Base-by-base conservation (phyloP, 2,329 filamentous ascomycete species). In the Triangularia setosa region DNA sequence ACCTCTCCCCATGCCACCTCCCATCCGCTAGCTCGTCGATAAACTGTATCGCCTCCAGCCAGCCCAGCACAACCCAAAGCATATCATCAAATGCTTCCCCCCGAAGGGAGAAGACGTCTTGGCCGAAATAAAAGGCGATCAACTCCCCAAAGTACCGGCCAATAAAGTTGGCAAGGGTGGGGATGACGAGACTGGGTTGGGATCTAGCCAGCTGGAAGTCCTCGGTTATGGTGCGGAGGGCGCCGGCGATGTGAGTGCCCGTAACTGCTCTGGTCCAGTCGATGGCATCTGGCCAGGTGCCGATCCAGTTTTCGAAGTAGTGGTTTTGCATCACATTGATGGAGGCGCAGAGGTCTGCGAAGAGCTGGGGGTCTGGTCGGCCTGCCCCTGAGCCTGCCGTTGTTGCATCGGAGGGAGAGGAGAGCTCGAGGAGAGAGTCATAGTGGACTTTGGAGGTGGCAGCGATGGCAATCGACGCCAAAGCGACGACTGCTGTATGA, bases 261-360 rank as follows among this genome's bases (percentile, higher is more conserved):
- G 92, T 81, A 8, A 97, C 92, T 3, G 94, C 93, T 18, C 88
- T 89, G 0, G 94, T 98, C 94, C 94, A 98, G 79, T 97, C 94
- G 72, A 96, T 97, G 30, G 91, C 85, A 1, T 83, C 82, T 0
- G 93, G 92, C 92, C 93, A 98, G 25, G 87, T 92, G 11, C 91
- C 93, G 35, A 90, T 79, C 83, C 90, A 90, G 4, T 89, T 78
- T 56, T 87, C 83, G 74, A 95, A 97, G 77, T 92, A 97, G 25
- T 83, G 80, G 60, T 85, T 81, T 75, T 97, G 93, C 82, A 97
- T 87, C 5, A 89, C 86, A 56, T 87, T 82, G 67, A 97, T 81
- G 5, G 91, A 90, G 58, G 83, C 76, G 56, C 90, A 78, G 21
- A 88, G 79, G 65, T 84, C 76, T 30, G 80, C 76, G 1, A 86